Base-by-base conservation (phyloP, 495 filamentous ascomycete species). In the Antarctomyces pellizariae region DNA sequence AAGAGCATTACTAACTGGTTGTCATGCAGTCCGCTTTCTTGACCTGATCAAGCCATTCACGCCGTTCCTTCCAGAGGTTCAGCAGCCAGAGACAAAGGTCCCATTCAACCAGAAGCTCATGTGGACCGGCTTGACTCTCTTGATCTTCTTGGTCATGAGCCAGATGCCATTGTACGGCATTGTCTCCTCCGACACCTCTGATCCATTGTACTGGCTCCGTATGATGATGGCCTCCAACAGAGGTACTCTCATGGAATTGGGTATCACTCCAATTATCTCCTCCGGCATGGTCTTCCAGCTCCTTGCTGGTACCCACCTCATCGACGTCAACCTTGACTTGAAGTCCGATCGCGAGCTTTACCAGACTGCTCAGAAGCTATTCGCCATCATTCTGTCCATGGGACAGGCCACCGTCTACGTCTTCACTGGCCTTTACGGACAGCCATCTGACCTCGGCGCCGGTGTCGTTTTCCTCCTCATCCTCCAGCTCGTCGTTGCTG, bases 251-350 rank as follows among this genome's bases (percentile, higher is more conserved):
- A 99, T 99, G 89, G 89, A 99, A 44, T 50, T 99, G 60, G 89
- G 89, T 58, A 99, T 93, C 45, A 89, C 83, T 16, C 89, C 89
- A 30, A 95, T 99, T 52, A 93, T 99, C 55, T 92, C 86, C 33
- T 95, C 89, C 17, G 89, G 89, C 55, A 99, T 95, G 89, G 79
- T 99, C 41, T 99, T 99, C 67, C 86, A 97, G 66, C 80, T 95
- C 44, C 79, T 95, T 34, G 84, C 84, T 45, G 89, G 89, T 52
- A 99, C 89, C 57, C 89, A 99, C 62, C 68, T 95, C 55, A 95
- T 99, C 55, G 89, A 97, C 54, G 83, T 95, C 60, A 91, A 93
- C 65, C 74, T 92, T 30, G 86, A 99, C 62, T 71, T 99, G 49
- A 95, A 99, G 62, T 80, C 80, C 49, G 89, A 99, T 52, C 83